phyloP scores from a whole-genome alignment of 148 eudicot species.

The Nepenthes gracilis region DNA sequence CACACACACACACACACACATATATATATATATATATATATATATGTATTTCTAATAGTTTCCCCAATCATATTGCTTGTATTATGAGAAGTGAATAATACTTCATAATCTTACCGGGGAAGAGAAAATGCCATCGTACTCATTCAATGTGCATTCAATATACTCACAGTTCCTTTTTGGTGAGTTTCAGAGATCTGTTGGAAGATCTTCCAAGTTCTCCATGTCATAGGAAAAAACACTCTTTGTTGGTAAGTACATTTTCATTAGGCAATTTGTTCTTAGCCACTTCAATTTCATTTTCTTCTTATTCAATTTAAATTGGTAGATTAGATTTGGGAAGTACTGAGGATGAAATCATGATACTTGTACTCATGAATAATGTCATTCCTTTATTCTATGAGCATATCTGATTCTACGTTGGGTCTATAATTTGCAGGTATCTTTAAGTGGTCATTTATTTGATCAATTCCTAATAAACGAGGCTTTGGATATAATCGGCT shows the following conservation, averaged over 20 bases:
- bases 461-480: constrained; percentile 88
- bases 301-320: background rate
- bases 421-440: constrained; percentile 43
- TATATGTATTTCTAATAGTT: too few species aligned
- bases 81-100: too few species aligned
- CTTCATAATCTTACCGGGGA: too few species aligned
- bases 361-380: background rate
- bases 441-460: constrained; percentile 92
- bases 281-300: background rate
- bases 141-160: background rate
- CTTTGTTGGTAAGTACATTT: constrained; percentile 37
- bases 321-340: background rate
- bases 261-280: background rate
- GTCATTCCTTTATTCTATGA: background rate
- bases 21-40: too few species aligned
- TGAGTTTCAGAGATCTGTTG: constrained; percentile 47
- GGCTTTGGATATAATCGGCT: constrained; percentile 92
- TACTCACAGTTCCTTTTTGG: constrained; percentile 2
- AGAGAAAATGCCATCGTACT: background rate
- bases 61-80: too few species aligned
- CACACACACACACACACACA: too few species aligned
- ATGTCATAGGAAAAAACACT: constrained; percentile 48
- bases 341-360: background rate
- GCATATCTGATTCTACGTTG: background rate
- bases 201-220: constrained; percentile 25